phyloP scores from a whole-genome alignment of 768 basidiomycete species.

The Mycena maculata region DNA sequence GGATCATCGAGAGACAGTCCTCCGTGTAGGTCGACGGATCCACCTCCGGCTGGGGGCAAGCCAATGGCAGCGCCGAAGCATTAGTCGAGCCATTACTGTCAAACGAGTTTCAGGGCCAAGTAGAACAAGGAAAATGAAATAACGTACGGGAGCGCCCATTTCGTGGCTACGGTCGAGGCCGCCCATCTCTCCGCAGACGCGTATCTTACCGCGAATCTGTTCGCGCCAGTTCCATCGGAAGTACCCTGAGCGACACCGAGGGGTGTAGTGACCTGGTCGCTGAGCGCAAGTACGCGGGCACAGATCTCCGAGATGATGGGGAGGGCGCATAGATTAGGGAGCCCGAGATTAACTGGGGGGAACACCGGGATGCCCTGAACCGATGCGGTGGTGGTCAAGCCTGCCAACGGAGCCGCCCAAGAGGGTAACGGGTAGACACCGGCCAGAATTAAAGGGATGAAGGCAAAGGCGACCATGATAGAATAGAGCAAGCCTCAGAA shows the following conservation, averaged over 20 bases:
- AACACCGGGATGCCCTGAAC: conserved; percentile 42
- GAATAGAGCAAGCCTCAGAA: neutral
- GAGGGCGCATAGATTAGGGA: conserved; percentile 55
- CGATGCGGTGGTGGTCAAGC: conserved; percentile 24
- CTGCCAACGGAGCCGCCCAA: conserved; percentile 43
- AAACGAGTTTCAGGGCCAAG: conserved; percentile 8
- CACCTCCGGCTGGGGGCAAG: conserved; percentile 75
- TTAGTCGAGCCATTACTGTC: conserved; percentile 64
- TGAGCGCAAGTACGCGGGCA: conserved; percentile 18
- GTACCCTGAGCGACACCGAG: conserved; percentile 69
- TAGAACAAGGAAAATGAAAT: conserved; percentile 1
- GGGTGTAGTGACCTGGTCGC: conserved; percentile 54
- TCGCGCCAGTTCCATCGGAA: conserved; percentile 58
- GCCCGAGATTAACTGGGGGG: conserved; percentile 52
- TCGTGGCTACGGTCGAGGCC: conserved; percentile 61
- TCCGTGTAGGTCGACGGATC: conserved; percentile 67
- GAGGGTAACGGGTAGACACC: conserved; percentile 51
- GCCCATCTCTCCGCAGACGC: conserved; percentile 72
- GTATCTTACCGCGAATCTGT: conserved; percentile 75
- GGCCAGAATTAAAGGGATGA: conserved; percentile 46
- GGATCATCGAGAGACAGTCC: conserved; percentile 85
- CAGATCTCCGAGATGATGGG: conserved; percentile 52
- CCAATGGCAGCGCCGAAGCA: conserved; percentile 67
- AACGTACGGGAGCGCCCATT: conserved; percentile 75
- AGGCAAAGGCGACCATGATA: conserved; percentile 32